A percentile compares a stretch with the other conserved stretches of the same genome.
Evolutionary conservation across 2,329 filamentous ascomycete genomes (phyloP).

Genomic region (Neopestalotiopsis sp.): DNA sequence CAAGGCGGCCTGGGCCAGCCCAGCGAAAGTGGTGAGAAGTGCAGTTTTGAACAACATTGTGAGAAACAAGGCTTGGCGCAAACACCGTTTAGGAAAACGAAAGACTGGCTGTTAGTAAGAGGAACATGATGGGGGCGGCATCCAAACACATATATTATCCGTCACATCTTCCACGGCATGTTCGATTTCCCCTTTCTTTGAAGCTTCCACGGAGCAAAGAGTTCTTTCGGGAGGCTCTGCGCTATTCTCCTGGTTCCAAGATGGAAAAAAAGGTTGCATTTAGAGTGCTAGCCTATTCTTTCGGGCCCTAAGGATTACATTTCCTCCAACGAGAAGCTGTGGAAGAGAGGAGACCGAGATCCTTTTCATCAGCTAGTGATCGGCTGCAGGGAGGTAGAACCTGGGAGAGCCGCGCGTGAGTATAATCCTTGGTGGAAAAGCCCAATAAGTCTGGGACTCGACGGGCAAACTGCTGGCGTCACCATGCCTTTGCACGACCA

Average conservation of each 20-base stretch:
- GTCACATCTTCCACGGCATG: background rate
- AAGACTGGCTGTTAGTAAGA: background rate
- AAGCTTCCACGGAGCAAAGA: background rate
- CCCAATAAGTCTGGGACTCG: constrained; percentile 10
- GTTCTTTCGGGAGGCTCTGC: background rate
- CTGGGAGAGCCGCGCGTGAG: background rate
- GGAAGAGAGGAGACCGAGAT: constrained; percentile 6
- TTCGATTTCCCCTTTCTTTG: background rate
- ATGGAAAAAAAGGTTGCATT: background rate
- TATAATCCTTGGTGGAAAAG: constrained; percentile 1
- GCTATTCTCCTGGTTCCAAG: background rate
- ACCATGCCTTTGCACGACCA: background rate
- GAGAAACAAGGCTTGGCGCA: background rate
- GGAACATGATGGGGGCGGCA: background rate
- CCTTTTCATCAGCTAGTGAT: constrained; percentile 7
- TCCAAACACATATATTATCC: background rate
- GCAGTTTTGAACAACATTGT: constrained; percentile 9
- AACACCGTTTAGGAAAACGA: background rate
- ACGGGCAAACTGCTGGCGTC: background rate
- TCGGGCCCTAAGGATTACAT: background rate
- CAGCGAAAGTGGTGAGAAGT: constrained; percentile 2
- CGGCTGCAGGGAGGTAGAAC: background rate
- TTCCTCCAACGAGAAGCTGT: constrained; percentile 13
- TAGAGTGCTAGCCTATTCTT: background rate
- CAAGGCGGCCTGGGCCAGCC: constrained; percentile 46